Conservation (phyloP, 116 monocot genomes). For the Phalaenopsis hybrid region DNA sequence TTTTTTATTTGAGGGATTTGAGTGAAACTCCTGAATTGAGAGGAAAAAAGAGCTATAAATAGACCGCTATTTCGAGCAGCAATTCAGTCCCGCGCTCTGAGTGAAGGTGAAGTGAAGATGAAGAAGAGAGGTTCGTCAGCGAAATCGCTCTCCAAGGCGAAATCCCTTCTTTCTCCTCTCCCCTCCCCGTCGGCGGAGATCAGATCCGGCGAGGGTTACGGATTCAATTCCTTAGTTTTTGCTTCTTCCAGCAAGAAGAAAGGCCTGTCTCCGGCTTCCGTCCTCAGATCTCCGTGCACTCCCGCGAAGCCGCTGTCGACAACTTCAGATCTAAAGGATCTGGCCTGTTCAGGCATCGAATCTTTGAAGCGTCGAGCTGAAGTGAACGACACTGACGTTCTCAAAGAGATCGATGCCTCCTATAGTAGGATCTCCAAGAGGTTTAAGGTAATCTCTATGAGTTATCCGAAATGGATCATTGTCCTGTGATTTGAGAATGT, state of each 20-base stretch:
- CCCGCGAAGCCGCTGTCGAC: slow-evolving; percentile 1
- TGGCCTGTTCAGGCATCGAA: slow-evolving; percentile 1
- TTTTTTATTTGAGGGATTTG: too few relatives aligned
- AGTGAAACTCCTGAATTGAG: too few relatives aligned
- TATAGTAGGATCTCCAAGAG: slow-evolving; percentile 7
- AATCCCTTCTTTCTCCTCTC: slow-evolving; percentile 5
- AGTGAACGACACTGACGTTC: background rate
- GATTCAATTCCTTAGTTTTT: background rate
- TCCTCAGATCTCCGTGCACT: slow-evolving; percentile 6
- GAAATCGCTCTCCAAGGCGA: slow-evolving; percentile 4
- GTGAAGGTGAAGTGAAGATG: background rate
- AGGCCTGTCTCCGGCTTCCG: background rate
- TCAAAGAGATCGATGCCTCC: slow-evolving; percentile 8
- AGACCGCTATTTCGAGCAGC: background rate
- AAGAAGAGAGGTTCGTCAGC: too few relatives aligned
- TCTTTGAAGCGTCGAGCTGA: slow-evolving; percentile 3
- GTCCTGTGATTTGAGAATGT: background rate
- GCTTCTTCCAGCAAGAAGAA: slow-evolving; percentile 3
- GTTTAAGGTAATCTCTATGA: background rate
- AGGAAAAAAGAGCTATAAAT: background rate
- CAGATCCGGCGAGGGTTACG: background rate
- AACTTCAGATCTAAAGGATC: background rate
- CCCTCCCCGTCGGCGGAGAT: background rate
- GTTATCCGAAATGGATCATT: background rate
- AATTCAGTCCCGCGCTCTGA: background rate